A percentile compares a stretch with the other conserved stretches of the same genome.
phyloP scores from a whole-genome alignment of 257 asterid species.

The Solanum bulbocastanum region DNA sequence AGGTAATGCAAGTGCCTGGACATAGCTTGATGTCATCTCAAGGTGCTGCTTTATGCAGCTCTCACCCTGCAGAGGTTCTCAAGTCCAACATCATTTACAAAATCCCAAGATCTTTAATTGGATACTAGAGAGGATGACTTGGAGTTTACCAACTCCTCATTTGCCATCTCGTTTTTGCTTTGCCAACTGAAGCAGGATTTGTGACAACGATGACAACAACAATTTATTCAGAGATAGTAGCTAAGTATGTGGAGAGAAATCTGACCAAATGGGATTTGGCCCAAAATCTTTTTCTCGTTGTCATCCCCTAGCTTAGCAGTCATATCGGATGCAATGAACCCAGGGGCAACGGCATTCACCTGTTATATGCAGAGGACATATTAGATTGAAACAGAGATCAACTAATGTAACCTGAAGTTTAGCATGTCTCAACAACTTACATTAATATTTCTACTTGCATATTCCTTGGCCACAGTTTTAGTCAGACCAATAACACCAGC shows the following conservation, averaged over 20 bases:
- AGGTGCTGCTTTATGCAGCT: background rate
- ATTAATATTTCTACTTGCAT: constrained; percentile 76
- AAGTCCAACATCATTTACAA: background rate
- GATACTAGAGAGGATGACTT: background rate
- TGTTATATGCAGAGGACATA: constrained; percentile 5
- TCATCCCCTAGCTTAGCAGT: constrained; percentile 72
- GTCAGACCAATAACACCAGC: constrained; percentile 97
- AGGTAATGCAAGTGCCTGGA: background rate
- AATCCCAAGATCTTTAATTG: background rate
- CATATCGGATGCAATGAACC: constrained; percentile 93
- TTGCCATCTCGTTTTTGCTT: background rate
- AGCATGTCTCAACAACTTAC: constrained; percentile 28
- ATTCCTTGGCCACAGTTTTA: constrained; percentile 91
- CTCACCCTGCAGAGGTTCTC: background rate
- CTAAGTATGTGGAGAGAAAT: background rate
- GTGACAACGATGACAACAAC: background rate
- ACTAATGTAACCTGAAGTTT: background rate
- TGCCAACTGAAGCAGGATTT: background rate
- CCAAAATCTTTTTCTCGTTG: constrained; percentile 72
- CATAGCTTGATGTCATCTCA: background rate
- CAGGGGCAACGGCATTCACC: constrained; percentile 98
- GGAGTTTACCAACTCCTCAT: background rate
- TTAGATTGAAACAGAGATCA: background rate
- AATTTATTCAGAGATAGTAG: background rate
- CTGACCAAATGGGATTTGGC: constrained; percentile 78